Conservation (phyloP, 768 basidiomycete species). For the Trametes maxima region DNA sequence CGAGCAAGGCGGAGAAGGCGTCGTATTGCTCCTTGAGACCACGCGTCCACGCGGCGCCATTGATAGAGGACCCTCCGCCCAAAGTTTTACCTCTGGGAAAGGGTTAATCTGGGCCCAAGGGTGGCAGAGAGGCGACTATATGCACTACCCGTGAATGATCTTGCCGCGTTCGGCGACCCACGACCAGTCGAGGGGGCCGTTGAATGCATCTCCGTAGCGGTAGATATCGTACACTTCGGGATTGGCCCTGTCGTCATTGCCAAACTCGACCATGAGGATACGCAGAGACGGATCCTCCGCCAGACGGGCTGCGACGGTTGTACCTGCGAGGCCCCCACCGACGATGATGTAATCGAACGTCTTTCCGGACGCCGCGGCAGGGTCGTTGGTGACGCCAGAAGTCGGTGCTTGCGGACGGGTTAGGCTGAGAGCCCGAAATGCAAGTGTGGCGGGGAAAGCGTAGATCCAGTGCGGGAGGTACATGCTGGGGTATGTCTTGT, state of each 20-base stretch:
- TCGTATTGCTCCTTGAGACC: conserved; percentile 31
- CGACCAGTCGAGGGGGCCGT: conserved; percentile 42
- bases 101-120: neutral
- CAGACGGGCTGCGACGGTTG: conserved; percentile 51
- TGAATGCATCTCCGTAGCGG: conserved; percentile 45
- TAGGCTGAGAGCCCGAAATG: no score
- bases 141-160: conserved; percentile 40
- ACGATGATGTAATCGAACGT: conserved; percentile 37
- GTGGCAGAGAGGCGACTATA: neutral
- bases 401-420: neutral
- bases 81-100: conserved; percentile 46
- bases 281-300: conserved; percentile 45
- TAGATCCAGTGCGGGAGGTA: no score
- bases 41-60: conserved; percentile 32
- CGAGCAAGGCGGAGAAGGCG: conserved; percentile 30
- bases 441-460: no score
- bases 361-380: neutral
- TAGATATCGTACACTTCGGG: conserved; percentile 50
- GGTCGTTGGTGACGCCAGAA: conserved; percentile 13
- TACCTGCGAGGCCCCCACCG: conserved; percentile 50
- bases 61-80: conserved; percentile 36
- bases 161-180: conserved; percentile 29
- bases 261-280: conserved; percentile 55
- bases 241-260: conserved; percentile 48
- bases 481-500: no score